Conservation (phyloP, 805 yeast species). For the Metschnikowia shivogae region DNA sequence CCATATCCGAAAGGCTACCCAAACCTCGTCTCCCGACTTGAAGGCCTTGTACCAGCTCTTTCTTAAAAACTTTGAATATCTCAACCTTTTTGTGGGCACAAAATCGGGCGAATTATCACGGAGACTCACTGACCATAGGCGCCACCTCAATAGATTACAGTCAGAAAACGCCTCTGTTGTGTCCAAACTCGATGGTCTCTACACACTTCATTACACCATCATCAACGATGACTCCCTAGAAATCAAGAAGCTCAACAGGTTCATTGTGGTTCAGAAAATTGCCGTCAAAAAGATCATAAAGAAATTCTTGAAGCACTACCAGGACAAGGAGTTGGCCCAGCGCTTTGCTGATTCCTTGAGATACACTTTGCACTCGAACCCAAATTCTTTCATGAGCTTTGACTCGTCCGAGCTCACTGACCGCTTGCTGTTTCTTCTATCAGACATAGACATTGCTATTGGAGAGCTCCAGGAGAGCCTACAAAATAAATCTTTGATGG, state of each 20-base stretch:
- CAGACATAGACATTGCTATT: constrained; percentile 14
- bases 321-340: constrained; percentile 19
- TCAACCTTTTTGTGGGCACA: constrained; percentile 59
- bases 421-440: constrained; percentile 27
- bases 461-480: constrained; percentile 11
- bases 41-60: constrained; percentile 36
- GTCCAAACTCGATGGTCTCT: constrained; percentile 18
- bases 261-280: constrained; percentile 67
- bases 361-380: constrained; percentile 36
- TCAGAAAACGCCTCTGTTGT: constrained; percentile 8
- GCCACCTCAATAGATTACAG: constrained; percentile 15
- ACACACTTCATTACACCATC: constrained; percentile 33
- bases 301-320: constrained; percentile 53
- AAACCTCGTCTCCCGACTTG: constrained; percentile 24
- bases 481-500: constrained; percentile 5
- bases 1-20: constrained; percentile 57
- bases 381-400: constrained; percentile 54
- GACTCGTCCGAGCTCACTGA: constrained; percentile 60
- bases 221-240: constrained; percentile 38
- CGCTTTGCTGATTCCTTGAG: constrained; percentile 34
- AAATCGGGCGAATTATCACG: constrained; percentile 61
- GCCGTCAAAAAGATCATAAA: constrained; percentile 71
- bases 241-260: constrained; percentile 64
- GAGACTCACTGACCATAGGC: constrained; percentile 37
- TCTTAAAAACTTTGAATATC: constrained; percentile 55